These are phyloP conservation scores for Westerdykella aurantiaca DNA, from an alignment of 2,329 filamentous ascomycete genomes.

Conservation along the genomic window DNA sequence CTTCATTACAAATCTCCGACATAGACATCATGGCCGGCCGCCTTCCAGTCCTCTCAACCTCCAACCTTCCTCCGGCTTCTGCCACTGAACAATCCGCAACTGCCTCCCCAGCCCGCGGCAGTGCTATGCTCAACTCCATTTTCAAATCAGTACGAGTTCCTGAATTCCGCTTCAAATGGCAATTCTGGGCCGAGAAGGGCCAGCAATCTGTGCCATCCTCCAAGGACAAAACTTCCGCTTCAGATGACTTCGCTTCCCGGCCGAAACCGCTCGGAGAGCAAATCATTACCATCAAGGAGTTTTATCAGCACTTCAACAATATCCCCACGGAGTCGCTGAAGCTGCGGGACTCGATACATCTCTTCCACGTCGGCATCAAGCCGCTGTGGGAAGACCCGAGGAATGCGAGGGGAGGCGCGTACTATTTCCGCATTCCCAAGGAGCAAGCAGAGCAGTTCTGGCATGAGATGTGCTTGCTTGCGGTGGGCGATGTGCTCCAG, in stretches of 20 bases:
- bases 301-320: slow-evolving; percentile 57
- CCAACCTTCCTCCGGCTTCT: slow-evolving; percentile 53
- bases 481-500: slow-evolving; percentile 77
- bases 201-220: slow-evolving; percentile 21
- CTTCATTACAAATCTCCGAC: slow-evolving; percentile 6
- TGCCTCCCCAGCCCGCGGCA: slow-evolving; percentile 66
- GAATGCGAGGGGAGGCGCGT: slow-evolving; percentile 79
- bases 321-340: slow-evolving; percentile 69
- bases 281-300: slow-evolving; percentile 45
- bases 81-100: slow-evolving; percentile 56
- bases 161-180: slow-evolving; percentile 48
- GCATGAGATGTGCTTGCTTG: slow-evolving; percentile 75
- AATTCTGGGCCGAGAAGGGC: slow-evolving; percentile 48
- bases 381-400: slow-evolving; percentile 82
- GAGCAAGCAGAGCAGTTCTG: slow-evolving; percentile 64
- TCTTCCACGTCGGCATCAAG: slow-evolving; percentile 76
- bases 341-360: slow-evolving; percentile 63
- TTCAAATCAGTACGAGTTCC: slow-evolving; percentile 44
- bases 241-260: slow-evolving; percentile 41
- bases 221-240: slow-evolving; percentile 12
- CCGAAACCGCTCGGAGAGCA: slow-evolving; percentile 41
- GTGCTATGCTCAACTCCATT: slow-evolving; percentile 58
- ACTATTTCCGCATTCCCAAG: slow-evolving; percentile 88
- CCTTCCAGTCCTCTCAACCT: slow-evolving; percentile 33
- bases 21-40: slow-evolving; percentile 25